Conservation (phyloP, 257 asterid species). For the Solanum tarijense region DNA sequence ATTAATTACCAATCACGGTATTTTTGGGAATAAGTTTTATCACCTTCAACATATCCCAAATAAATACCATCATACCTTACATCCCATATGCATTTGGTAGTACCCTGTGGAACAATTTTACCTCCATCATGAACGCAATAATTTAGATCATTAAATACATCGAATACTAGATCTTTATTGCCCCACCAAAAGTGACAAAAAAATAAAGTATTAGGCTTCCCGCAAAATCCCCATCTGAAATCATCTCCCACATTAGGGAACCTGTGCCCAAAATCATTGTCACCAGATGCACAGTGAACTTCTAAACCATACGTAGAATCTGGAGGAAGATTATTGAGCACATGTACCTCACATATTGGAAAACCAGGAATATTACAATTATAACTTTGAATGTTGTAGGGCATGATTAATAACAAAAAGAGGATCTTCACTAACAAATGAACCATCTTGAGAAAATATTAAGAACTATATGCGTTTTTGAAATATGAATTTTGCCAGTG, state of each 20-base stretch:
- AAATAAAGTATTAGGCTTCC: neutral
- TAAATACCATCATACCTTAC: neutral
- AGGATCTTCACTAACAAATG: neutral
- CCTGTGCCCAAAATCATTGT: neutral
- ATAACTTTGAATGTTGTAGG: neutral
- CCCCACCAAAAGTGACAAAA: constrained; percentile 4
- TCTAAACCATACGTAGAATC: neutral
- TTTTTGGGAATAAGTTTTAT: neutral
- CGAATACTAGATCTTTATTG: neutral
- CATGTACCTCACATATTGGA: neutral
- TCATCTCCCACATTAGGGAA: neutral
- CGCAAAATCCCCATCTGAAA: neutral
- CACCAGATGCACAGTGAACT: neutral
- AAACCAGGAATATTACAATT: neutral
- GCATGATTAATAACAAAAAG: neutral
- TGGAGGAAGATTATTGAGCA: neutral
- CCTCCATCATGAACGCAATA: neutral
- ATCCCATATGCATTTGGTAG: neutral
- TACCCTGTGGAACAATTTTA: neutral
- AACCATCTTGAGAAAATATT: neutral
- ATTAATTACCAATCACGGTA: neutral
- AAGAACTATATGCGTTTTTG: neutral
- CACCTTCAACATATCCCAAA: neutral
- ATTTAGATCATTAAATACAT: neutral
- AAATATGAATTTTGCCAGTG: neutral